Percentiles rank a stretch among this genome's conserved stretches.
Evolutionary conservation across 176 grass and related monocot genomes (phyloP).

Genomic region (Bothriochloa decipiens): DNA sequence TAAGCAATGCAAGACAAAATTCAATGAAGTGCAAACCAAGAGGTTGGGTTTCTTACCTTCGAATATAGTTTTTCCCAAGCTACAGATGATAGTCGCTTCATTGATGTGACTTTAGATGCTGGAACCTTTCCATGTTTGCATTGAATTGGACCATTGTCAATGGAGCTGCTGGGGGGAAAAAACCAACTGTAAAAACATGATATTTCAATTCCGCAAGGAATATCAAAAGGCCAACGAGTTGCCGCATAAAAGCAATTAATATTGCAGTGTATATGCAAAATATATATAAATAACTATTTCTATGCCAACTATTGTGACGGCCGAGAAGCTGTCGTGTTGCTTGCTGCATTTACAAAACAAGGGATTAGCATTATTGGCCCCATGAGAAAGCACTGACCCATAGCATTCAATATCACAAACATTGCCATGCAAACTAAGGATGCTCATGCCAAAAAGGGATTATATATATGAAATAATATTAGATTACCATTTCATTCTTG

Average conservation of each 20-base stretch:
- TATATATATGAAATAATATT: background rate
- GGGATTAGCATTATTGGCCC: background rate
- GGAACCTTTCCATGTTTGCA: slow-evolving; percentile 90
- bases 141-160: slow-evolving; percentile 85
- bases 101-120: slow-evolving; percentile 74
- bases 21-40: slow-evolving; percentile 24
- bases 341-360: background rate
- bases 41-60: slow-evolving; percentile 57
- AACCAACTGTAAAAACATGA: background rate
- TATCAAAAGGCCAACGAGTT: background rate
- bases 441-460: background rate
- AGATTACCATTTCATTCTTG: background rate
- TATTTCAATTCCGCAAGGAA: slow-evolving; percentile 31
- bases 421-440: slow-evolving; percentile 7
- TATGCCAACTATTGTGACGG: background rate
- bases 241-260: slow-evolving; percentile 12
- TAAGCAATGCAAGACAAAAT: slow-evolving; percentile 18
- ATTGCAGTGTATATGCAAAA: background rate
- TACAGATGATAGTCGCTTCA: slow-evolving; percentile 79
- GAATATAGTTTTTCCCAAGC: slow-evolving; percentile 78
- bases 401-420: slow-evolving; percentile 22
- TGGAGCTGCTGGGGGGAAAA: slow-evolving; percentile 56
- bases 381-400: background rate
- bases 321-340: background rate
- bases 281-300: background rate